Evolutionary conservation across 139 green algal genomes (phyloP), one percentile per base, ranked within the genome.

Genomic region (Auxenochlorella pyrenoidosa): DNA sequence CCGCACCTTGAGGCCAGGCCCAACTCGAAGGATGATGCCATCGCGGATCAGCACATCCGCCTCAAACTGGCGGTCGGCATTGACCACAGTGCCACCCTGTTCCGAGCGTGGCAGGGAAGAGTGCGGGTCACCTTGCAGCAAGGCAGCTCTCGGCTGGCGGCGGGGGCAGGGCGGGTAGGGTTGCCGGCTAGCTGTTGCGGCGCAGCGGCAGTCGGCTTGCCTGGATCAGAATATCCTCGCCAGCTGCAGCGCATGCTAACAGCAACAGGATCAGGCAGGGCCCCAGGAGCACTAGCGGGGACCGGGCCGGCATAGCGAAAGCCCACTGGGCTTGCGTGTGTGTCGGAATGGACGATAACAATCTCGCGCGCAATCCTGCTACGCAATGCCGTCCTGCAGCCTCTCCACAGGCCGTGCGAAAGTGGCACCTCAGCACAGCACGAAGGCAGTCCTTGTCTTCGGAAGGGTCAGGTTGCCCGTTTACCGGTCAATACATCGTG

Each of bases 11-110:
- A 98, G 73, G 47, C 82, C 30, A 2, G 91, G 82, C 4, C 85
- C 92, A 18, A 99, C 94, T 3, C 89, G 71, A 1, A 60, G 30
- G 26, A 99, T 98, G 3, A 92, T 44, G 1, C 88, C 94, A n/a
- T 92, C 93, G 2, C 93, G 86, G 34, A 99, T 94, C 3, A 99
- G 93, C 28, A 99, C 95, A 85, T 99, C 96, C 10, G 95, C 94
- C 38, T 82, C 8, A 3, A 89, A 70, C 36, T 93, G 41, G 16
- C 72, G 18, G 77, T 99, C 95, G 32, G 96, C 91, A 77, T 98
- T 99, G 0, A 99, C 96, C 0, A 99, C 96, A 26, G 91, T 97
- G 34, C 97, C 97, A 22, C 95, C 97, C 93, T 98, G 60, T 63
- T 6, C 6, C 41, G 28, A 28, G 32, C 26, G 58, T 0, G 2